Percentiles rank a stretch among this genome's conserved stretches.
phyloP scores from a whole-genome alignment of 1,139 yeast genomes.

The Yamadazyma sp. region DNA sequence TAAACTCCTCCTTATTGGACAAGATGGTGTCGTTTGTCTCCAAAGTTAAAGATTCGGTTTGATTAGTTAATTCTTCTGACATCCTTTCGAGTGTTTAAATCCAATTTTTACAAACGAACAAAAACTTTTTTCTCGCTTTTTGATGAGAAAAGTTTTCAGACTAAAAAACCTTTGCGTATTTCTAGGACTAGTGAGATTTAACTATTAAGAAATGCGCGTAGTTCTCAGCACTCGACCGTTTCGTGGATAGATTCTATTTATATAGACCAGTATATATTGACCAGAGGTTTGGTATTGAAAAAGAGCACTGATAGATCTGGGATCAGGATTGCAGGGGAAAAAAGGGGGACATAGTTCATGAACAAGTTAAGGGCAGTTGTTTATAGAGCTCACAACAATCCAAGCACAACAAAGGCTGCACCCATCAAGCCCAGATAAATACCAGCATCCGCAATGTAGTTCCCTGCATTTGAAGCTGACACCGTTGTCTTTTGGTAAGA shows the following conservation, averaged over 20 bases:
- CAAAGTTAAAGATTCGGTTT: conserved; percentile 55
- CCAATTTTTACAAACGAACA: conserved; percentile 7
- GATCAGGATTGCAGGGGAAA: neutral
- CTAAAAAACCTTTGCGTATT: conserved; percentile 23
- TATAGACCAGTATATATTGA: conserved; percentile 3
- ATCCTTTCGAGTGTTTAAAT: conserved; percentile 17
- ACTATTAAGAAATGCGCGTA: neutral
- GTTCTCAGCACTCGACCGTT: neutral
- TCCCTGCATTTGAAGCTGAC: conserved; percentile 9
- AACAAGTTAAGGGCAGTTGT: too few species aligned
- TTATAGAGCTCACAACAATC: conserved; percentile 3
- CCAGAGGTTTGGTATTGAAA: neutral
- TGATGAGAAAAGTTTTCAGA: conserved; percentile 19
- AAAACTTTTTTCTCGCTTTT: conserved; percentile 1
- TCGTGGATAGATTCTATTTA: neutral
- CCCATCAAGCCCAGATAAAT: conserved; percentile 11
- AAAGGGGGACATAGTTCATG: neutral
- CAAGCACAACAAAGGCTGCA: conserved; percentile 4
- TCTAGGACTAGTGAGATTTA: conserved; percentile 10
- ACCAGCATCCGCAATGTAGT: neutral
- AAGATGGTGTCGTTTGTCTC: conserved; percentile 58
- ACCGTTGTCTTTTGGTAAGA: conserved; percentile 27
- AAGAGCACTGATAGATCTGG: neutral
- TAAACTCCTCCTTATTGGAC: conserved; percentile 67
- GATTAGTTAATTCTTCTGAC: conserved; percentile 56